These are phyloP conservation scores for Corymbia calophylla DNA, from an alignment of 441 rosid genomes.

Conservation along the genomic window DNA sequence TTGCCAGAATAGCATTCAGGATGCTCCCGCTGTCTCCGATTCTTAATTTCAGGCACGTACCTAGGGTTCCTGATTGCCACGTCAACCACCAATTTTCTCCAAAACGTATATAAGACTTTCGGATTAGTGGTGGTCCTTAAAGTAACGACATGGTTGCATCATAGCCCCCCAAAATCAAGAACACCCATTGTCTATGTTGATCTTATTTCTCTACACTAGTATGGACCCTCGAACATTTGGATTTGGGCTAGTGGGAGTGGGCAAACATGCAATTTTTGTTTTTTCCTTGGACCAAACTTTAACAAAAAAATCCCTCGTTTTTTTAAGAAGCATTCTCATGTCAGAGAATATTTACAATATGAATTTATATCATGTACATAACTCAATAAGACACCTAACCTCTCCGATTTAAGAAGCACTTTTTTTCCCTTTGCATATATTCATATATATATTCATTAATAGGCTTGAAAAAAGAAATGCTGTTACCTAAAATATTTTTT, in stretches of 20 bases:
- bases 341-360: not conserved
- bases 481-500: not conserved
- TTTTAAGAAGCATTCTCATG: not conserved
- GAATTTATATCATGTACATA: not conserved
- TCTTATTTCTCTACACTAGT: not conserved
- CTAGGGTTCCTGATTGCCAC: not conserved
- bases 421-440: not conserved
- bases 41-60: not conserved
- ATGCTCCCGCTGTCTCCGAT: not conserved
- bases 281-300: not conserved
- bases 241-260: not conserved
- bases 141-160: not conserved
- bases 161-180: not conserved
- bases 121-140: not conserved
- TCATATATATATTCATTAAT: not conserved
- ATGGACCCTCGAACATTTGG: not conserved
- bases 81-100: not conserved
- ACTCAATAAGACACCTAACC: not conserved
- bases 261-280: not conserved
- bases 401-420: not conserved
- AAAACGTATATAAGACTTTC: not conserved
- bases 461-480: not conserved
- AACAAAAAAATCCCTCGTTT: not conserved
- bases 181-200: not conserved
- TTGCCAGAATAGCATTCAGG: not conserved